Evolutionary conservation across 306 rosid species (phyloP).

Genomic region (Cucurbita argyrosperma): DNA sequence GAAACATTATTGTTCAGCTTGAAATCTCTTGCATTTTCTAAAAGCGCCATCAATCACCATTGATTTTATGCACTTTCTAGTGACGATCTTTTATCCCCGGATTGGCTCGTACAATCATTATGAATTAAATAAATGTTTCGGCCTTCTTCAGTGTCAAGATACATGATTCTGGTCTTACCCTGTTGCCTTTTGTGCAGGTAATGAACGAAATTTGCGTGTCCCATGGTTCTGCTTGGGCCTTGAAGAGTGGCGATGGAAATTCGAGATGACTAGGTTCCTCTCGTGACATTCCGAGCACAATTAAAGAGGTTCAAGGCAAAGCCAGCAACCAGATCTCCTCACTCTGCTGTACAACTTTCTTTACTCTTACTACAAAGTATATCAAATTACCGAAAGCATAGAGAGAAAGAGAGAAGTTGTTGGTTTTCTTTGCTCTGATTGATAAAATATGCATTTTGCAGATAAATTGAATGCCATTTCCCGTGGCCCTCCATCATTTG

Average conservation of each 20-base stretch:
- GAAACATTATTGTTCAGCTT: not conserved
- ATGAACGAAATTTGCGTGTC: constrained; percentile 58
- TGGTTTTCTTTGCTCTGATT: not conserved
- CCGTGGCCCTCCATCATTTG: not conserved
- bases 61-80: not conserved
- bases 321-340: not conserved
- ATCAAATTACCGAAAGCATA: not conserved
- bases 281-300: not conserved
- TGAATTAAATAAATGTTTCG: not conserved
- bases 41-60: not conserved
- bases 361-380: not conserved
- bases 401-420: not conserved
- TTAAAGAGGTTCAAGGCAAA: not conserved
- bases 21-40: not conserved
- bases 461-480: not conserved
- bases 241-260: constrained; percentile 51
- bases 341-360: not conserved
- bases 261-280: constrained; percentile 14
- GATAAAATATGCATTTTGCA: not conserved
- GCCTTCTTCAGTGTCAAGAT: not conserved
- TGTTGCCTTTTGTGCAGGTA: constrained; percentile 30
- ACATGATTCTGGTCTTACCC: not conserved
- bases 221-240: constrained; percentile 51
- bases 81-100: not conserved
- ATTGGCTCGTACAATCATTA: not conserved